Base-by-base conservation (phyloP, 768 basidiomycete genomes). In the Ramaria sp. region DNA sequence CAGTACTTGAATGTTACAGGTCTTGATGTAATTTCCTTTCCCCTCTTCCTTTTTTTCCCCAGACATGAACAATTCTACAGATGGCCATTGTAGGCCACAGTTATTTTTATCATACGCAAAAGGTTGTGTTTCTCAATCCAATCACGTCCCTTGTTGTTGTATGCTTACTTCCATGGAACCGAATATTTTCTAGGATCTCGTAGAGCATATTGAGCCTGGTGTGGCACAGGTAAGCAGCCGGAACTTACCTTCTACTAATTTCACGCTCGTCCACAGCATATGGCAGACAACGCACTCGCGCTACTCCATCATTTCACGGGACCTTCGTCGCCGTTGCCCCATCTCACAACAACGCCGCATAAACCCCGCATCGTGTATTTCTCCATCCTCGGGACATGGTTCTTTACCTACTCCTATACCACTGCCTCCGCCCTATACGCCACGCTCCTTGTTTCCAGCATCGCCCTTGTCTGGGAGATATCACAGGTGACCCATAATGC, bases 31-130 rank as follows among this genome's bases (percentile, higher is more conserved):
- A 62, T 82, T 69, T 43, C 13, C n/a, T n/a, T n/a, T 25, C 3
- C 3, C 9, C 10, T 10, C 18, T 51, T 20, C 34, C 44, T 20
- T 34, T 22, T 3, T 27, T 5, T 28, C 20, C n/a, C 2, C 51
- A n/a, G 13, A 20, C 52, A 41, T 45, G 57, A 54, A 34, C 43
- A 48, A 10, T 45, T 22, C n/a, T 59, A 20, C 44, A 90, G 88
- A 90, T 95, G 78, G 93, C 93, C 0, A 71, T 95, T 25, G 82
- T 95, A 3, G 88, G 90, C 13, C 88, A 95, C 66, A 88, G 88
- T 60, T 98, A 96, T 65, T 71, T 91, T 51, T 97, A 96, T 64
- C 93, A 97, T 67, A 97, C 91, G 71, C 82, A 86, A 47, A 89
- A 89, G 73, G 85, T 82, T 44, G 20, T 59, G 9, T 34, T n/a